Percentiles rank a stretch among this genome's conserved stretches.
Evolutionary conservation across 1,284 basidiomycete genomes (phyloP).

Genomic region (Wolfiporia cocos): DNA sequence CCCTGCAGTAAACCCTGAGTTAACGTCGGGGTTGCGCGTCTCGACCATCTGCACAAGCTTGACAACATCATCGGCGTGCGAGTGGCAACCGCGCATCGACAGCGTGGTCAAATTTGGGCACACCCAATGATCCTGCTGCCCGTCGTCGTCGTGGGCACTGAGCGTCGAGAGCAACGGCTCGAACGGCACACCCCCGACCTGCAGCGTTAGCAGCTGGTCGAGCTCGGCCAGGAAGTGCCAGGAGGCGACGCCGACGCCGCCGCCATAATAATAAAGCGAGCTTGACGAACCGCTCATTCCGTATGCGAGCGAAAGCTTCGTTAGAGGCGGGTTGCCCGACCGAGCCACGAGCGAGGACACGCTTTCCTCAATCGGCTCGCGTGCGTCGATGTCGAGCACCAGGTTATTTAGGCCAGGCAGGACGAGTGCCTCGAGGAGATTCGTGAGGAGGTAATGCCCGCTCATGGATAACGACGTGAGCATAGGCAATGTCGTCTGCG

Average conservation of each 20-base stretch:
- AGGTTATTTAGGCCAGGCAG: slow-evolving; percentile 50
- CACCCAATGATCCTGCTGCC: slow-evolving; percentile 44
- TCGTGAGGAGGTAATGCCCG: slow-evolving; percentile 58
- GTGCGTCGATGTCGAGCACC: slow-evolving; percentile 58
- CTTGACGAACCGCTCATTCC: slow-evolving; percentile 30
- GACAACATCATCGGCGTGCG: slow-evolving; percentile 51
- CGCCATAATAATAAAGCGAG: slow-evolving; percentile 37
- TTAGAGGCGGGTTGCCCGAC: slow-evolving; percentile 47
- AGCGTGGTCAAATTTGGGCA: slow-evolving; percentile 54
- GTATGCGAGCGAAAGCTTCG: slow-evolving; percentile 55
- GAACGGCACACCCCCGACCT: slow-evolving; percentile 54
- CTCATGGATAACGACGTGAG: slow-evolving; percentile 52
- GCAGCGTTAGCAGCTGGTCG: slow-evolving; percentile 44
- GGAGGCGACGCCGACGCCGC: slow-evolving; percentile 35
- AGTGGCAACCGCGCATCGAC: slow-evolving; percentile 50
- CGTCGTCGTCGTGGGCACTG: slow-evolving; percentile 49
- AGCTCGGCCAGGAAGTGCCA: slow-evolving; percentile 46
- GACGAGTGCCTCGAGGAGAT: slow-evolving; percentile 54
- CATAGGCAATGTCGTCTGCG: slow-evolving; percentile 40
- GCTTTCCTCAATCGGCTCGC: slow-evolving; percentile 63
- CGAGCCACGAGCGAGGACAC: slow-evolving; percentile 53
- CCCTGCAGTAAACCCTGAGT: slow-evolving; percentile 12
- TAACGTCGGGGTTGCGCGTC: slow-evolving; percentile 51
- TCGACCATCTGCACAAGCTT: slow-evolving; percentile 67
- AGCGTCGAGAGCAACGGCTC: slow-evolving; percentile 54